Conservation (phyloP, 73 alveolate genomes). For the Paramecium caudatum region DNA sequence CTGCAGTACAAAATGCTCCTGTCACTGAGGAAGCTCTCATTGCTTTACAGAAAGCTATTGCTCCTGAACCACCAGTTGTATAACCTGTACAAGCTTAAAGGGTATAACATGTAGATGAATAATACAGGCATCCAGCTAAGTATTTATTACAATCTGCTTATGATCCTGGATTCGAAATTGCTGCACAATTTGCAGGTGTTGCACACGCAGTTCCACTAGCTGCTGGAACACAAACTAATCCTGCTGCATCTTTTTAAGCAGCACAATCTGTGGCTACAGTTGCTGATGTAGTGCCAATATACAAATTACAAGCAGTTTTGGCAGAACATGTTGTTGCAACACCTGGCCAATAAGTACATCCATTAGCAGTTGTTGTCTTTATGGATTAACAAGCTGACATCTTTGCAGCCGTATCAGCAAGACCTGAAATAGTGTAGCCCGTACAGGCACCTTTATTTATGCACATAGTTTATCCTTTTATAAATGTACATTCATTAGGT, state of each 20-base stretch:
- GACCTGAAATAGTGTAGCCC: background rate
- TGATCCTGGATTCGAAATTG: background rate
- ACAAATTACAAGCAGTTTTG: background rate
- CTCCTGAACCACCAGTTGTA: background rate
- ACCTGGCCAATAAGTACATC: slow-evolving; percentile 11
- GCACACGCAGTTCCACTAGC: background rate
- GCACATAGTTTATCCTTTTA: background rate
- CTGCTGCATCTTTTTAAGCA: background rate
- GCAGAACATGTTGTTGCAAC: background rate
- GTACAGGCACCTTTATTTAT: background rate
- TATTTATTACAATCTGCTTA: background rate
- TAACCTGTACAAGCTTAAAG: background rate
- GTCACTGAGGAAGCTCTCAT: background rate
- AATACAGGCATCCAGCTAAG: background rate
- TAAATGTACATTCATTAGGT: background rate
- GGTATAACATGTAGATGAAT: background rate
- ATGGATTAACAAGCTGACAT: background rate
- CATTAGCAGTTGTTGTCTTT: background rate
- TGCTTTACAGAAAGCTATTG: background rate
- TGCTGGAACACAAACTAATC: background rate
- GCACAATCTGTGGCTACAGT: background rate
- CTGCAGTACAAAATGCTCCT: background rate
- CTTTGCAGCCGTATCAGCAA: background rate
- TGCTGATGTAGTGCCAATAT: background rate
- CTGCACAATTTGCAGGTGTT: background rate